phyloP scores from a whole-genome alignment of 352 stramenopile genomes.

The Salisapilia sapeloensis region DNA sequence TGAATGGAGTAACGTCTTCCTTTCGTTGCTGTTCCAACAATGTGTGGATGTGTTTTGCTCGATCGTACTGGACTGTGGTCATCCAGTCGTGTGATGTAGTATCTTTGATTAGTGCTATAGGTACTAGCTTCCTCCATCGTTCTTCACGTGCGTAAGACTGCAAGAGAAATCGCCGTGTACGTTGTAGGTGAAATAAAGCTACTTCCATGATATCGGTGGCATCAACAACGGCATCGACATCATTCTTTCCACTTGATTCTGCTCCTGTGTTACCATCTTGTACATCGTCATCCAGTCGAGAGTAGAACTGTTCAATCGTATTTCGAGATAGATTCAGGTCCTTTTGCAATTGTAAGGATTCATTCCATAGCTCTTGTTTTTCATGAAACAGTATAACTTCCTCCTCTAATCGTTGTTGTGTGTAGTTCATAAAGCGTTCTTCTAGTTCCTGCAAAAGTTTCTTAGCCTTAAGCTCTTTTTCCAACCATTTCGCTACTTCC shows the following conservation, averaged over 20 bases:
- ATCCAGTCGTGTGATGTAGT: constrained; percentile 52
- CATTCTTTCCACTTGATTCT: not conserved
- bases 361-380: constrained; percentile 46
- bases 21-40: constrained; percentile 32
- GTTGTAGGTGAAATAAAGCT: constrained; percentile 26
- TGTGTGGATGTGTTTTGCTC: constrained; percentile 25
- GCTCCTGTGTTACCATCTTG: not conserved
- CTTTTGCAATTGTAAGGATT: constrained; percentile 16
- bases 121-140: constrained; percentile 32
- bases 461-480: constrained; percentile 21
- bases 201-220: constrained; percentile 19
- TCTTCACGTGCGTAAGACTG: constrained; percentile 48
- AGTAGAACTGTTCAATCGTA: constrained; percentile 21
- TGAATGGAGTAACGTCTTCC: constrained; percentile 13
- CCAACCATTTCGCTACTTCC: constrained; percentile 5
- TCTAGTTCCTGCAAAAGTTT: constrained; percentile 25
- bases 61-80: constrained; percentile 26
- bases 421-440: constrained; percentile 20
- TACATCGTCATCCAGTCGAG: constrained; percentile 9
- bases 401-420: constrained; percentile 23
- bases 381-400: constrained; percentile 32
- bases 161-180: constrained; percentile 31
- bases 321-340: constrained; percentile 18
- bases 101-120: constrained; percentile 30
- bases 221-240: constrained; percentile 10